Evolutionary conservation across 495 filamentous ascomycete species (phyloP).

Genomic region (Trichocladium antarcticum): DNA sequence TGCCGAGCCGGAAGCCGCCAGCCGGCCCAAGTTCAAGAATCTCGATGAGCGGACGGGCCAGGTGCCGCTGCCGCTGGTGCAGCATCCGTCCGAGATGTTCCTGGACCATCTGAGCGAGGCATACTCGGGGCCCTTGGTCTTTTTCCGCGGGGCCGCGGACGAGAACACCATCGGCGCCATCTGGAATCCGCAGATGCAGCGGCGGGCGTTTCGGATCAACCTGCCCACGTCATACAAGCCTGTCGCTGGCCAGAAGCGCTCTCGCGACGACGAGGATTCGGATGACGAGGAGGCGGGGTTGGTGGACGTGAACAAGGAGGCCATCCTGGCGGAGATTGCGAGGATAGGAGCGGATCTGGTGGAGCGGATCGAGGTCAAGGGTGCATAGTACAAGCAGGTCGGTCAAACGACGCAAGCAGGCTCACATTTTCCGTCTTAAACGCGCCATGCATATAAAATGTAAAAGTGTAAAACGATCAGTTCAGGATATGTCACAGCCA

Average conservation of each 20-base stretch:
- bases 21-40: constrained; percentile 56
- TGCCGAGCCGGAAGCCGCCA: constrained; percentile 2
- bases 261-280: constrained; percentile 6
- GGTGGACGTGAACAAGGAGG: constrained; percentile 58
- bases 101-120: constrained; percentile 48
- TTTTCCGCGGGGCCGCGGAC: constrained; percentile 56
- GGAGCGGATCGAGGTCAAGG: constrained; percentile 40
- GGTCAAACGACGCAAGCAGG: too few relatives aligned
- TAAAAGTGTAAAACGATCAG: too few relatives aligned
- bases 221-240: constrained; percentile 58
- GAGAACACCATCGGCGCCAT: constrained; percentile 58
- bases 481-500: too few relatives aligned
- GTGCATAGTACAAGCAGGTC: too few relatives aligned
- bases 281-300: constrained; percentile 18
- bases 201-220: constrained; percentile 54
- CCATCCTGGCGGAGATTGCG: constrained; percentile 71
- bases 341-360: constrained; percentile 54
- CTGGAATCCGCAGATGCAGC: constrained; percentile 60
- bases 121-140: constrained; percentile 54
- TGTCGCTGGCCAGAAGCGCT: constrained; percentile 7
- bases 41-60: constrained; percentile 37
- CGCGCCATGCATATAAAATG: too few relatives aligned
- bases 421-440: too few relatives aligned
- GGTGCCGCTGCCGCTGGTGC: constrained; percentile 32
- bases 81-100: constrained; percentile 42